Percentiles rank a stretch among this genome's conserved stretches.
phyloP scores from a whole-genome alignment of 257 asterid genomes.

The Solanum habrochaites region DNA sequence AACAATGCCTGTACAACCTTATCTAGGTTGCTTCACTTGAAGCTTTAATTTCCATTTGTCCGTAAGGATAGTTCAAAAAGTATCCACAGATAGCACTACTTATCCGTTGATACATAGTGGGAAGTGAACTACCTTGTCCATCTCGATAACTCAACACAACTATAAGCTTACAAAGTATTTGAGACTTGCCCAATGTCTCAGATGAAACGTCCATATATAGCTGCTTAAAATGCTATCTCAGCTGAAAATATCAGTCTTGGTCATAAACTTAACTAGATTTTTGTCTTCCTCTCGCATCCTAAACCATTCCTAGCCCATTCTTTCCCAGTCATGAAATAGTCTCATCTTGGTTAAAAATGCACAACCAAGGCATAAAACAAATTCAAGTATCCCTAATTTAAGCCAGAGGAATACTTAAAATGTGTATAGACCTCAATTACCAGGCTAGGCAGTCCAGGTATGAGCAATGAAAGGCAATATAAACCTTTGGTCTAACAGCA shows the following conservation, averaged over 20 bases:
- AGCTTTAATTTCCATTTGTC: neutral
- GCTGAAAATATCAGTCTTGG: neutral
- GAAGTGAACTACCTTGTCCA: neutral
- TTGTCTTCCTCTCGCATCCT: neutral
- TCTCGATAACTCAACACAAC: neutral
- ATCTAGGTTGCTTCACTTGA: neutral
- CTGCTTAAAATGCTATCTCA: neutral
- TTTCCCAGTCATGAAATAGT: neutral
- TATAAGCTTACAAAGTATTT: neutral
- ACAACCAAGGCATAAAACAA: neutral
- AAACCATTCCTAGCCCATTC: neutral
- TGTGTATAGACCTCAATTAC: neutral
- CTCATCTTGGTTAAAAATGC: neutral
- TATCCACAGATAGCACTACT: neutral
- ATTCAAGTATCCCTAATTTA: neutral
- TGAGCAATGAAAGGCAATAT: neutral
- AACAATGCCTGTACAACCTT: neutral
- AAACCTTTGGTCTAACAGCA: neutral
- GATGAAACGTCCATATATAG: neutral
- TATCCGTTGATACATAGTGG: neutral
- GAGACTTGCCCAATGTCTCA: neutral
- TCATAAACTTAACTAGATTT: neutral
- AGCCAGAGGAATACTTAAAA: neutral
- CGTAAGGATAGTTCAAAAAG: neutral
- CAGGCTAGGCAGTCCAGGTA: neutral